These are phyloP conservation scores for Metschnikowia corniflorae DNA, from an alignment of 805 yeast genomes.

Conservation along the genomic window DNA sequence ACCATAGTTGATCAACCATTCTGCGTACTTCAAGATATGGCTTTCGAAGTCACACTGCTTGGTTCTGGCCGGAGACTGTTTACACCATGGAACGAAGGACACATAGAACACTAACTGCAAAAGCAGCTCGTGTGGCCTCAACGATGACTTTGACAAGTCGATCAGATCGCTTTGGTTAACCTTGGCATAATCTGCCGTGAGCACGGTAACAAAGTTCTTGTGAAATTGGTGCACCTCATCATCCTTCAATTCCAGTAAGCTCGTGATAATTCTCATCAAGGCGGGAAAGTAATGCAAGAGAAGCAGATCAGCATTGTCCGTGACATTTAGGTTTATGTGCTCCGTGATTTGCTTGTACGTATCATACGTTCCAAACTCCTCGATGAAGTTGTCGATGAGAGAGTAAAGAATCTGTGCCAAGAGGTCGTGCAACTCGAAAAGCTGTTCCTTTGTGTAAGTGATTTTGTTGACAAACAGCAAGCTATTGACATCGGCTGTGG, in stretches of 20 bases:
- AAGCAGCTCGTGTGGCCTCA: slow-evolving; percentile 40
- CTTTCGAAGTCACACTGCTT: slow-evolving; percentile 49
- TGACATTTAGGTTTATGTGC: slow-evolving; percentile 43
- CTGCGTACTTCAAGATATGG: slow-evolving; percentile 58
- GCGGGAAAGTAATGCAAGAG: slow-evolving; percentile 64
- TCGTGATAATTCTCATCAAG: slow-evolving; percentile 43
- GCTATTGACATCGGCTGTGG: slow-evolving; percentile 49
- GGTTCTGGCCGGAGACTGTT: slow-evolving; percentile 40
- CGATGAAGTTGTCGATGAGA: slow-evolving; percentile 36
- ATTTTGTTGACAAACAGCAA: slow-evolving; percentile 38
- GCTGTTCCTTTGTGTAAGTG: slow-evolving; percentile 57
- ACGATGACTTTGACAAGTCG: slow-evolving; percentile 31
- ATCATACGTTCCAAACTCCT: slow-evolving; percentile 26
- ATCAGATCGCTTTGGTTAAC: slow-evolving; percentile 21
- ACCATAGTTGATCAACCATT: slow-evolving; percentile 56
- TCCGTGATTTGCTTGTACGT: slow-evolving; percentile 40
- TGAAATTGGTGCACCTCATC: slow-evolving; percentile 30
- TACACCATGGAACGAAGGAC: slow-evolving; percentile 66
- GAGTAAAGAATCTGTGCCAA: slow-evolving; percentile 65
- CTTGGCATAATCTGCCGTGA: slow-evolving; percentile 25
- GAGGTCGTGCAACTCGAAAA: slow-evolving; percentile 65
- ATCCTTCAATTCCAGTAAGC: slow-evolving; percentile 40
- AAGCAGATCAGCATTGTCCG: slow-evolving; percentile 56
- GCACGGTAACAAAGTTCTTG: slow-evolving; percentile 37
- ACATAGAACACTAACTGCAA: slow-evolving; percentile 50